Base-by-base conservation (phyloP, 2,329 filamentous ascomycete genomes). In the Decorospora gaudefroyi region DNA sequence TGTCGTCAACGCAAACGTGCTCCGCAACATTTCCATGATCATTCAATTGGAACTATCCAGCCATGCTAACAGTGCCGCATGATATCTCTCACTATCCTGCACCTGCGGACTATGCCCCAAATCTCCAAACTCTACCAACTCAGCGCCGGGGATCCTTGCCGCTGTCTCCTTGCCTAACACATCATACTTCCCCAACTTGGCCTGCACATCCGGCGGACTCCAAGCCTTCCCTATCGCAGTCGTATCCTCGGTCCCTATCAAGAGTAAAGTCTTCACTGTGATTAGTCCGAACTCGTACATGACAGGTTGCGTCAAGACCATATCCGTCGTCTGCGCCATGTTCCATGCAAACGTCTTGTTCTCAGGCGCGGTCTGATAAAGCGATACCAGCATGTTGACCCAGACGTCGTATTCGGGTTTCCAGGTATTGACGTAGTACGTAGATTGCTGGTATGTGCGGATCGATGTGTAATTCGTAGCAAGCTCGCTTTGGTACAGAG, bases 171-270 rank as follows among this genome's bases (percentile, higher is more conserved):
- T 73, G 0, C 78, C 78, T 8, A 82, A 61, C 3, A 76, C 59
- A 34, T 75, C 67, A 47, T 79, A 81, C 51, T 76, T 72, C 0
- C 78, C 79, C 10, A 82, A 55, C 51, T 39, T 49, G 4, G 33
- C 41, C 21, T 60, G 50, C n/a, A 64, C 59, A 3, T 52, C 54
- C 5, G 57, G 48, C 10, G 62, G 59, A 16, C 56, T 56, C 78
- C 78, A 82, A 36, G 73, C 71, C 55, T 77, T 77, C 0, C 79
- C 79, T 34, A 82, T 77, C 11, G 78, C 79, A 2, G 79, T 81
- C 25, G 69, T 78, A 47, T 82, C 79, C 57, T 75, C 74, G 21
- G 74, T 73, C 1, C 78, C 78, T 34, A 80, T 70, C 35, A 81
- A 59, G 39, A 82, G 59, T 15, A 80, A 62, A 1, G 77, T 79